A percentile compares a stretch with the other conserved stretches of the same genome.
Evolutionary conservation across 768 basidiomycete genomes (phyloP).

Genomic region (Russula sp.): DNA sequence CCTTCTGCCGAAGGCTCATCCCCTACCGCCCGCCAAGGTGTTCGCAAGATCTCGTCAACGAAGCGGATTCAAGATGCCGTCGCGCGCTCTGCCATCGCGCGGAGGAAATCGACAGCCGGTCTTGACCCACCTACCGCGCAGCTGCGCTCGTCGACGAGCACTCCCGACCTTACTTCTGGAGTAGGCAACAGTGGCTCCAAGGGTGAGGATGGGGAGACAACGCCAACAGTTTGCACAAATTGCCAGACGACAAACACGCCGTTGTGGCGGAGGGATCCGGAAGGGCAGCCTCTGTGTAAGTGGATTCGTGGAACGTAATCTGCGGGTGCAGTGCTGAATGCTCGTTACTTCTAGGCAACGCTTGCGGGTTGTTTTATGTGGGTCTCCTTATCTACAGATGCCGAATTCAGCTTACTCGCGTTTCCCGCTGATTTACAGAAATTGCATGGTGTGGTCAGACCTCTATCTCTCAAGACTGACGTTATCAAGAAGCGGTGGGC

Average conservation of each 20-base stretch:
- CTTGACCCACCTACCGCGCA: constrained; percentile 23
- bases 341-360: constrained; percentile 52
- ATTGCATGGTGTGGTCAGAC: constrained; percentile 92
- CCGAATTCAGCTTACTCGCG: constrained; percentile 15
- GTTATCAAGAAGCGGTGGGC: constrained; percentile 90
- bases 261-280: constrained; percentile 87
- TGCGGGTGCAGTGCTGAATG: constrained; percentile 24
- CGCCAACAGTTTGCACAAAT: constrained; percentile 86
- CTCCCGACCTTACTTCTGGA: constrained; percentile 50
- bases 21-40: constrained; percentile 30
- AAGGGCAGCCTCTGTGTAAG: constrained; percentile 87
- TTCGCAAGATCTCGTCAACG: constrained; percentile 59
- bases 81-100: constrained; percentile 29
- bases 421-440: constrained; percentile 46
- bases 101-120: constrained; percentile 43
- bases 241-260: constrained; percentile 96
- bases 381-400: constrained; percentile 34
- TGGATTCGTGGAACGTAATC: constrained; percentile 22
- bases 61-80: constrained; percentile 52
- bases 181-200: constrained; percentile 34
- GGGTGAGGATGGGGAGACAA: constrained; percentile 59
- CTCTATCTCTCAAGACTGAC: constrained; percentile 92
- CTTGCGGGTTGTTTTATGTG: constrained; percentile 90
- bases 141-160: constrained; percentile 55
- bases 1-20: constrained; percentile 53